Base-by-base conservation (phyloP, 2,329 filamentous ascomycete species). In the Fusarium verrucosum region DNA sequence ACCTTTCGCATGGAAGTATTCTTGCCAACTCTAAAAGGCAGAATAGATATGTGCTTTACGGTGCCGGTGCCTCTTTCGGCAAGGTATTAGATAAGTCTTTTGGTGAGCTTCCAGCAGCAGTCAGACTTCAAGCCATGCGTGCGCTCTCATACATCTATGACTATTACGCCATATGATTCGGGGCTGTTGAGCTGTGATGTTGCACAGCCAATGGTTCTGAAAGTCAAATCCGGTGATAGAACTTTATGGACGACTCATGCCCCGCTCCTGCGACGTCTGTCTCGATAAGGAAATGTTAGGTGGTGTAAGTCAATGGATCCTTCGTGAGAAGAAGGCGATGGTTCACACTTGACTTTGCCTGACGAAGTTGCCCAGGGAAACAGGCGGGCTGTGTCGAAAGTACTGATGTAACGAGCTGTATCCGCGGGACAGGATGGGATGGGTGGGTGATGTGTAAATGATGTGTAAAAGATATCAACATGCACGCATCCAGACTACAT, bases 401-500 rank as follows among this genome's bases (percentile, higher is more conserved):
- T 40, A 23, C 30, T 49, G 20, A 37, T 40, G 36, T 5, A 45
- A 28, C 30, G 17, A 37, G 14, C 30, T 45, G 38, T 10, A n/a
- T 58, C 17, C 32, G 23, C 17, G 20, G 23, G 19, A 20, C 10
- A 25, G 6, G 6, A 10, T 32, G 10, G 10, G 14, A 23, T 14
- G 35, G 44, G 45, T 43, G 30, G 28, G 43, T 46, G 35, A 64
- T 64, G 61, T 40, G 16, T 46, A n/a, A 37, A 55, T 52, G 56
- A 49, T 49, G 28, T 20, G 17, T 14, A 19, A 36, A 56, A 10
- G 14, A 28, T 58, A 40, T 37, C 6, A 47, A 33, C 7, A 32
- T 37, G 33, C 36, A 16, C 17, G 33, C 36, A 16, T 16, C 17
- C 41, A 14, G 14, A n/a, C 17, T 35, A 33, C 5, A 33, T 14